These are phyloP conservation scores for Penicillium sp. DNA, from an alignment of 2,329 filamentous ascomycete species.

Conservation along the genomic window DNA sequence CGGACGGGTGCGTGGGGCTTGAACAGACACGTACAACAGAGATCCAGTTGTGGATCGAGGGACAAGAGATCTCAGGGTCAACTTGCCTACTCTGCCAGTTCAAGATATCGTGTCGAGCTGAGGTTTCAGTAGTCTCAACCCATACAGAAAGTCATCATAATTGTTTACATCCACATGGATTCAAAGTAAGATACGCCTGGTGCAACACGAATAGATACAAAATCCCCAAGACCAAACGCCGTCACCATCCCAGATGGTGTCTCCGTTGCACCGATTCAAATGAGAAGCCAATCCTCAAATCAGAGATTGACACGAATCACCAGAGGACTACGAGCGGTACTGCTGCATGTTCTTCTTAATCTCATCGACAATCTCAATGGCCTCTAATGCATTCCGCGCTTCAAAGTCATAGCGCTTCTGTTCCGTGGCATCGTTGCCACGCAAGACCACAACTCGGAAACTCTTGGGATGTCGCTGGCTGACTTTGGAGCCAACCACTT, in stretches of 20 bases:
- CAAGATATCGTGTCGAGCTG: background rate
- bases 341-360: conserved; percentile 62
- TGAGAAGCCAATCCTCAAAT: background rate
- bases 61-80: background rate
- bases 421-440: conserved; percentile 64
- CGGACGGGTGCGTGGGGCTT: background rate
- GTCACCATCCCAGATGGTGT: background rate
- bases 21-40: background rate
- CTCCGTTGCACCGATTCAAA: background rate
- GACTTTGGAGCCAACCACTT: conserved; percentile 68
- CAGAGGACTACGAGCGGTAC: conserved; percentile 42
- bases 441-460: conserved; percentile 64
- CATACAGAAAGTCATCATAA: background rate
- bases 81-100: no score
- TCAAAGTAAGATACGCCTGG: background rate
- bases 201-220: conserved; percentile 2
- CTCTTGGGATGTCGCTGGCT: conserved; percentile 66
- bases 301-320: background rate
- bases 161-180: background rate
- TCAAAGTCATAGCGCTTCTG: conserved; percentile 71
- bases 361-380: conserved; percentile 65
- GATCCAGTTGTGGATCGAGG: background rate
- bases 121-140: background rate
- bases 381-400: conserved; percentile 60
- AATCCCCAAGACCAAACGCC: background rate